Evolutionary conservation across 1,284 basidiomycete genomes (phyloP).

Genomic region (Austroboletus niveus): DNA sequence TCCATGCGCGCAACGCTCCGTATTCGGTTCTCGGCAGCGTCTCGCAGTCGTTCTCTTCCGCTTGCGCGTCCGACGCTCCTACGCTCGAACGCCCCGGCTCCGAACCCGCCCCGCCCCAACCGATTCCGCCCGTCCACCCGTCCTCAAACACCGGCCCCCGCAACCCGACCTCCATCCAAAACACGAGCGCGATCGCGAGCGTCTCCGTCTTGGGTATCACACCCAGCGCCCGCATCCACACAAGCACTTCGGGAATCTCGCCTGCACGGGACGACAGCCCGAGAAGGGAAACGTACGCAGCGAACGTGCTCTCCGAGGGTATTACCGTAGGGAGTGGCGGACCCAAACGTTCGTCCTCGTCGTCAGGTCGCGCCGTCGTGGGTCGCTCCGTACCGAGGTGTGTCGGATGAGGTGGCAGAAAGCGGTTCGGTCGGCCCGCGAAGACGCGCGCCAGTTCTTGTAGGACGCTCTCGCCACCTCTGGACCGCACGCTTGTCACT

Average conservation of each 20-base stretch:
- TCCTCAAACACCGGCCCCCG: slow-evolving; percentile 56
- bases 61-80: slow-evolving; percentile 35
- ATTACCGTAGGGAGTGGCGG: slow-evolving; percentile 40
- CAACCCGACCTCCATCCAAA: slow-evolving; percentile 69
- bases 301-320: slow-evolving; percentile 52
- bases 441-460: slow-evolving; percentile 25
- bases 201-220: slow-evolving; percentile 55
- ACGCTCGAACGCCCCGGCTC: slow-evolving; percentile 39
- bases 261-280: slow-evolving; percentile 46
- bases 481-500: slow-evolving; percentile 21
- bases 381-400: slow-evolving; percentile 9
- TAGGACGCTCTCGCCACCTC: slow-evolving; percentile 21
- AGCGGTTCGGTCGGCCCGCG: slow-evolving; percentile 5
- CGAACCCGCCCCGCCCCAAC: neutral
- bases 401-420: slow-evolving; percentile 8
- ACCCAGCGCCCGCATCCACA: slow-evolving; percentile 71
- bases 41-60: neutral
- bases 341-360: slow-evolving; percentile 8
- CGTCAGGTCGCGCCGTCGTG: neutral
- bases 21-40: slow-evolving; percentile 21
- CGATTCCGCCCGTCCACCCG: slow-evolving; percentile 28
- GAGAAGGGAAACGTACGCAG: slow-evolving; percentile 64
- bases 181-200: slow-evolving; percentile 62
- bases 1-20: slow-evolving; percentile 51
- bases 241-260: slow-evolving; percentile 69